Evolutionary conservation across 192 early-diverging fungal species (phyloP), one percentile per base, ranked within the genome.

Genomic region (Coemansia sp.): DNA sequence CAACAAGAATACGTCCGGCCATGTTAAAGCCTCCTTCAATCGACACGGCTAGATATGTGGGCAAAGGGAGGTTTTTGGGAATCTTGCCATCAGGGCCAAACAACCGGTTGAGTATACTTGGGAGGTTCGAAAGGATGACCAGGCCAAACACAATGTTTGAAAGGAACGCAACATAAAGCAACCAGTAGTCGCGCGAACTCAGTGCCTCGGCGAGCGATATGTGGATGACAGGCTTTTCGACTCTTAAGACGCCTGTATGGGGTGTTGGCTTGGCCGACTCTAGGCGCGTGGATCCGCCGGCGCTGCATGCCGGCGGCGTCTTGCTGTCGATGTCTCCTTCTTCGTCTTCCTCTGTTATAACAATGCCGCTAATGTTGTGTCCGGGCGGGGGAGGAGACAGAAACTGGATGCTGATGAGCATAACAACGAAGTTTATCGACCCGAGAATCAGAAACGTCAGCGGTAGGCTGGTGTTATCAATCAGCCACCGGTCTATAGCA

Each of bases 391-490:
- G 89, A 5, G 85, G 75, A 22, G 79, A 73, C 17, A 89, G 80
- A 43, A 89, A 81, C 65, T 84, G 81, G 20, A 82, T 61, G 62
- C 83, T 76, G 58, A 78, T 25, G 1, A 81, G 52, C 87, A 89
- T 89, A 3, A 87, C 48, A 14, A 71, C 62, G 79, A 90, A 87
- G 72, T 87, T 90, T 11, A 75, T 63, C 33, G 41, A 74, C n/a
- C 89, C 89, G 19, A 90, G 79, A 45, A 90, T 84, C 34, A 90
- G 68, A 72, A 92, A 92, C 9, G 87, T 75, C 35, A 79, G 25
- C 15, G 87, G 84, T 14, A 90, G 72, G 19, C 83, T 86, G 0
- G 84, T 75, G 46, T 70, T 42, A 17, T 82, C 79, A 48, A 90
- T 69, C 15, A 92, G 84, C 55, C 73, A 74, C 38, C 85, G 82